Evolutionary conservation across 1,284 basidiomycete genomes (phyloP).

Genomic region (Farysia itapuensis): DNA sequence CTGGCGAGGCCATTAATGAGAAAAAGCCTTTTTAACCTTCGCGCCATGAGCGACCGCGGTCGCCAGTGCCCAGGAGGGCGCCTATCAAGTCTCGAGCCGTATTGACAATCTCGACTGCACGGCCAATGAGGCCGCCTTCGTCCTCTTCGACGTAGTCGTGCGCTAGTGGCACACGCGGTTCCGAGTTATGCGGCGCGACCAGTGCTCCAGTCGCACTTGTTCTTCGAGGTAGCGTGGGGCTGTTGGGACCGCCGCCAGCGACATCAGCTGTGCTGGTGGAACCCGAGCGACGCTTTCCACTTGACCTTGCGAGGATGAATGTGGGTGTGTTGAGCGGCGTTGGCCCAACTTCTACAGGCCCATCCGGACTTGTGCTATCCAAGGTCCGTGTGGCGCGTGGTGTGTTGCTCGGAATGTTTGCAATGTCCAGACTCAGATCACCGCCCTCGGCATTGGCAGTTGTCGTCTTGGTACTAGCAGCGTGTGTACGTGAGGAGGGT

Average conservation of each 20-base stretch:
- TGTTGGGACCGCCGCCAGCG: constrained; percentile 24
- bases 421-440: constrained; percentile 45
- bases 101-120: constrained; percentile 58
- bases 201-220: constrained; percentile 49
- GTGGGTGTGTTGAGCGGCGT: constrained; percentile 58
- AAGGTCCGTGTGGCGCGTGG: constrained; percentile 8
- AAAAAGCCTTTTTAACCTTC: constrained; percentile 16
- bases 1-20: no score
- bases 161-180: constrained; percentile 51
- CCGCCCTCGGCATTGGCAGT: constrained; percentile 15
- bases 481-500: background rate
- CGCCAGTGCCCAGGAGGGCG: constrained; percentile 42
- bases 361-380: constrained; percentile 17
- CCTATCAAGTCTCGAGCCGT: constrained; percentile 56
- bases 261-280: constrained; percentile 25
- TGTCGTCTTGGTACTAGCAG: constrained; percentile 15
- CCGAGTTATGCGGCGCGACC: constrained; percentile 47
- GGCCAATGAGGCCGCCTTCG: constrained; percentile 54
- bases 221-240: constrained; percentile 42
- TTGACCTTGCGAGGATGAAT: constrained; percentile 37
- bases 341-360: constrained; percentile 39
- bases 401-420: constrained; percentile 48
- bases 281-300: constrained; percentile 29
- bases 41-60: constrained; percentile 35
- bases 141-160: constrained; percentile 58